These are phyloP conservation scores for Sclerotinia trifoliorum DNA, from an alignment of 2,329 filamentous ascomycete species.

Conservation along the genomic window DNA sequence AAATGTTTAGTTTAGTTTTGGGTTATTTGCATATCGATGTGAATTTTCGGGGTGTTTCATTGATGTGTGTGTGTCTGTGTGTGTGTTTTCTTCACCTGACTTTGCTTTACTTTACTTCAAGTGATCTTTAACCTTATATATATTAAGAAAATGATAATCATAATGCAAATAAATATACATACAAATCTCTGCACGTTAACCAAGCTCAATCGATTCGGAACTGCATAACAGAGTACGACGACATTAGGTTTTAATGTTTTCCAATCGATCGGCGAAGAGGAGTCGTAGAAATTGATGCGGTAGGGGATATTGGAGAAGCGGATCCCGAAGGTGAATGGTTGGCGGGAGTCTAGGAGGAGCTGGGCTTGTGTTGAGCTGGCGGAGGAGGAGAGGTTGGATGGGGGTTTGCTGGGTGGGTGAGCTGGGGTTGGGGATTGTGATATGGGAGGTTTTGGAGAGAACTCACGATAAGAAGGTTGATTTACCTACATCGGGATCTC, in stretches of 20 bases:
- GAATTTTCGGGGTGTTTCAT: neutral
- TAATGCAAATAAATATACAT: constrained; percentile 30
- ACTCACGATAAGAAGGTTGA: constrained; percentile 61
- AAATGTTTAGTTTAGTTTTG: constrained; percentile 3
- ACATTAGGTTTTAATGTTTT: constrained; percentile 57
- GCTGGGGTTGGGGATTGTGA: neutral
- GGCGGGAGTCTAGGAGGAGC: constrained; percentile 57
- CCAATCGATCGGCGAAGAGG: constrained; percentile 58
- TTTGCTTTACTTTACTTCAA: neutral
- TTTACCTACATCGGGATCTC: constrained; percentile 59
- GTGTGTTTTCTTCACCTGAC: neutral
- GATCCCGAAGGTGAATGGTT: constrained; percentile 60
- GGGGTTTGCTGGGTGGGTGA: constrained; percentile 37
- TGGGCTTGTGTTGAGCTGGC: constrained; percentile 22
- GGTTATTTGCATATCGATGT: neutral
- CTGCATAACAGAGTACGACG: constrained; percentile 60
- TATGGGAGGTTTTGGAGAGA: neutral
- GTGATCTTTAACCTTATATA: neutral
- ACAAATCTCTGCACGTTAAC: constrained; percentile 59
- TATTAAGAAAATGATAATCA: neutral
- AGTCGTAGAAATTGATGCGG: constrained; percentile 60
- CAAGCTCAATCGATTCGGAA: constrained; percentile 56
- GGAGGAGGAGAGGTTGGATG: constrained; percentile 41
- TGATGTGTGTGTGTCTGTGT: neutral
- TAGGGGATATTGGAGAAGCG: constrained; percentile 47